These are phyloP conservation scores for Vaccinium macrocarpon DNA, from an alignment of 148 eudicot genomes.

Conservation along the genomic window DNA sequence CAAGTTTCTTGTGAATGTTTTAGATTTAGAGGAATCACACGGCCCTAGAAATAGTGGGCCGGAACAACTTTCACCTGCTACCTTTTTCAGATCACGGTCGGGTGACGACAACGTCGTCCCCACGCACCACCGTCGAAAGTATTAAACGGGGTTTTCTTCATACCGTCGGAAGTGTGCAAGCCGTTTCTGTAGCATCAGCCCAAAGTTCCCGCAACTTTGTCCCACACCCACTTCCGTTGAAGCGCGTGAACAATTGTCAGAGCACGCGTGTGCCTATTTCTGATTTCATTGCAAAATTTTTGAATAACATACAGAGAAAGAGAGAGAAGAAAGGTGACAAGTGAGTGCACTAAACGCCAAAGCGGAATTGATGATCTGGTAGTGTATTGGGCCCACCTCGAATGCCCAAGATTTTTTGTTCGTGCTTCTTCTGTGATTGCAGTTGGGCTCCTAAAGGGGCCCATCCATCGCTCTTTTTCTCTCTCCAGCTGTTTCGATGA, in stretches of 20 bases:
- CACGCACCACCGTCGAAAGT: slow-evolving; percentile 8
- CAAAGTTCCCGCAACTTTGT: slow-evolving; percentile 14
- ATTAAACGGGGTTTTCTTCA: not conserved
- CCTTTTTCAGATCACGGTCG: not conserved
- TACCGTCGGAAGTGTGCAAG: not conserved
- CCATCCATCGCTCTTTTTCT: not conserved
- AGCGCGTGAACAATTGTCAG: slow-evolving; percentile 20
- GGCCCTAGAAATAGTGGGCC: not conserved
- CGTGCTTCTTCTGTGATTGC: slow-evolving; percentile 12
- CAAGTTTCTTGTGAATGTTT: too few species aligned
- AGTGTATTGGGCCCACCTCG: not conserved
- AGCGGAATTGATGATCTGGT: not conserved
- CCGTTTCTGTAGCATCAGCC: not conserved
- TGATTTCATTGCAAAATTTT: not conserved
- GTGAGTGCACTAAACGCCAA: slow-evolving; percentile 8
- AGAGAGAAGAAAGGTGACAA: not conserved
- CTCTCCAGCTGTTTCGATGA: slow-evolving; percentile 3
- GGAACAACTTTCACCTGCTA: not conserved
- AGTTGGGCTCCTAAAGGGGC: slow-evolving; percentile 2
- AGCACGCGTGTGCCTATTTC: slow-evolving; percentile 10
- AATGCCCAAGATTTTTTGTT: not conserved
- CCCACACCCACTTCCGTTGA: not conserved
- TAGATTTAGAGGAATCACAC: not conserved
- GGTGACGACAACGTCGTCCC: not conserved
- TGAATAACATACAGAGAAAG: not conserved